Evolutionary conservation across 2,329 filamentous ascomycete genomes (phyloP), one percentile per base, ranked within the genome.

Genomic region (Aspergillus flavus): DNA sequence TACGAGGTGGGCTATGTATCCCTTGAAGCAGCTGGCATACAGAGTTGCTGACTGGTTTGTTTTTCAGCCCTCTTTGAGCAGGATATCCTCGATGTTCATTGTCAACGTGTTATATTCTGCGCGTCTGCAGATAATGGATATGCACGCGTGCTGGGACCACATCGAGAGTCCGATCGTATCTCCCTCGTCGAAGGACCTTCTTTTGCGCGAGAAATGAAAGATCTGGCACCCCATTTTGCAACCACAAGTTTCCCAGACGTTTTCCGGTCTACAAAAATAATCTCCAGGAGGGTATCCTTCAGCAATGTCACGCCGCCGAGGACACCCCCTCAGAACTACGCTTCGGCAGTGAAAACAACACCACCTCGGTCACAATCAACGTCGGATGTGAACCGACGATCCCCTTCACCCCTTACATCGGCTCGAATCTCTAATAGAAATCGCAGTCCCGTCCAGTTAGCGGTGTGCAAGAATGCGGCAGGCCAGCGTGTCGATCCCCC

Each of bases 111-210:
- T 39, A 56, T 81, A 46, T 80, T 82, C 52, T 79, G 79, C n/a
- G 80, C 72, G 26, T 79, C 80, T 2, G 72, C 76, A 5, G 80
- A 82, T 58, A 79, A 76, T 60, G 77, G 79, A 26, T 81, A 81
- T 61, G 79, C 79, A n/a, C 77, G 76, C 19, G 66, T 81, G 28
- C 73, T 82, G 16, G 73, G 71, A 4, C 70, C 74, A 0, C 73
- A 78, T 56, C 65, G 64, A 1, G 71, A 67, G 21, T 71, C 72
- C 16, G 68, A 69, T 6, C 73, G 72, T 11, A 75, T 82, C 41
- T 73, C 76, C 5, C 66, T 82, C 5, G 58, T 82, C 36, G 74
- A 81, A 66, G 80, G 32, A 3, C 63, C 69, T 6, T 75, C 75
- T 0, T 81, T 81, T 58, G 75, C 75, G 0, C 67, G 67, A 23